Percentiles rank a stretch among this genome's conserved stretches.
phyloP scores from a whole-genome alignment of 768 basidiomycete genomes.

The Holtermanniella nyarrowii region DNA sequence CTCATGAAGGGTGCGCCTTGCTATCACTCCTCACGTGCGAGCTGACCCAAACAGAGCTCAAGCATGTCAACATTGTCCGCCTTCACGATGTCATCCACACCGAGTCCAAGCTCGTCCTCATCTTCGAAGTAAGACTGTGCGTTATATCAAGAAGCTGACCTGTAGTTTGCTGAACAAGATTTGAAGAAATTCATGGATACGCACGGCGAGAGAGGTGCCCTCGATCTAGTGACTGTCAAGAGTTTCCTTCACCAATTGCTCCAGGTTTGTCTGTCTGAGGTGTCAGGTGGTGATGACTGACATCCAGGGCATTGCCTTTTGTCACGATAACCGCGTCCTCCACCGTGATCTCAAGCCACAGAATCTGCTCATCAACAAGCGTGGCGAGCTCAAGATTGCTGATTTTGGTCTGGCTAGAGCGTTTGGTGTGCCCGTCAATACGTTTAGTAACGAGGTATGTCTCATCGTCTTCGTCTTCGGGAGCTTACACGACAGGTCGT shows the following conservation, averaged over 20 bases:
- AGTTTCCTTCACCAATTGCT: slow-evolving; percentile 97
- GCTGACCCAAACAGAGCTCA: slow-evolving; percentile 54
- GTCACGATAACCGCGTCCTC: slow-evolving; percentile 94
- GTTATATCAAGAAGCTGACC: neutral
- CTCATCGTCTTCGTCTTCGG: neutral
- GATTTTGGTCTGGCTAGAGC: slow-evolving; percentile 97
- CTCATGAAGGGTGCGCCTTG: slow-evolving; percentile 69
- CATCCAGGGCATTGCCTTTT: slow-evolving; percentile 74
- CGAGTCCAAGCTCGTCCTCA: slow-evolving; percentile 92
- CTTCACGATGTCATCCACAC: slow-evolving; percentile 98
- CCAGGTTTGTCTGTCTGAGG: slow-evolving; percentile 43
- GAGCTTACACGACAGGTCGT: slow-evolving; percentile 53
- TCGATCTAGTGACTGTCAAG: slow-evolving; percentile 75
- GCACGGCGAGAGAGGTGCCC: slow-evolving; percentile 87
- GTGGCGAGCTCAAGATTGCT: slow-evolving; percentile 91
- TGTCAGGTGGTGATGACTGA: neutral
- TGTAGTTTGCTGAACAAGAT: slow-evolving; percentile 82
- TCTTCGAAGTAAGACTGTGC: slow-evolving; percentile 57
- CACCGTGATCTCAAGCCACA: slow-evolving; percentile 98
- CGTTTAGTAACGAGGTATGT: slow-evolving; percentile 80
- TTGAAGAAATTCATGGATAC: slow-evolving; percentile 99
- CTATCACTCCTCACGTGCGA: neutral
- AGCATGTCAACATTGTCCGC: slow-evolving; percentile 96
- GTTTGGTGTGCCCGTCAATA: slow-evolving; percentile 97
- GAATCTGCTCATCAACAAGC: slow-evolving; percentile 92